Conservation (phyloP, 352 stramenopile genomes). For the Achlya hypogyna region DNA sequence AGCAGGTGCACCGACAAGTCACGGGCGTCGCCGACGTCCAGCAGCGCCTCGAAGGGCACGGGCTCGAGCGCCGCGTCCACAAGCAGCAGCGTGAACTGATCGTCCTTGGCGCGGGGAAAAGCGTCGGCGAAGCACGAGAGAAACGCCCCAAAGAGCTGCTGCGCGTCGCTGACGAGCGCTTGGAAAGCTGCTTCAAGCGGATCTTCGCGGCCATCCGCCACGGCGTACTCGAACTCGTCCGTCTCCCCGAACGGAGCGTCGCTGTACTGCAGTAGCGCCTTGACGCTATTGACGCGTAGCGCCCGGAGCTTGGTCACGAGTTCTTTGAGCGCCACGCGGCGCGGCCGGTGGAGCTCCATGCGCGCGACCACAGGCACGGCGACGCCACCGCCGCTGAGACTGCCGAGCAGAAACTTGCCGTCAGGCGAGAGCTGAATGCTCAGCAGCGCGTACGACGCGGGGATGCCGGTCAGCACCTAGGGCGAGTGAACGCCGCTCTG, state of each 20-base stretch:
- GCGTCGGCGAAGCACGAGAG: slow-evolving; percentile 42
- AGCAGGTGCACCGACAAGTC: slow-evolving; percentile 72
- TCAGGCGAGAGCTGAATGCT: slow-evolving; percentile 64
- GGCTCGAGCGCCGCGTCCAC: slow-evolving; percentile 40
- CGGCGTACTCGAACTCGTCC: slow-evolving; percentile 34
- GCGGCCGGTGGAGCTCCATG: slow-evolving; percentile 16
- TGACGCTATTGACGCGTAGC: slow-evolving; percentile 34
- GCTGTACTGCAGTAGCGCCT: slow-evolving; percentile 29
- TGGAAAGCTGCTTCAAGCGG: slow-evolving; percentile 45
- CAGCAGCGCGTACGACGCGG: slow-evolving; percentile 32
- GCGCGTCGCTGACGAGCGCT: slow-evolving; percentile 34
- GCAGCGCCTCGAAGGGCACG: slow-evolving; percentile 47
- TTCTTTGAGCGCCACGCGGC: slow-evolving; percentile 1
- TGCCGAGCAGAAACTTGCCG: slow-evolving; percentile 48
- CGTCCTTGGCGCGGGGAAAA: slow-evolving; percentile 33
- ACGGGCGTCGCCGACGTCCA: slow-evolving; percentile 32
- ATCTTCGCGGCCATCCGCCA: slow-evolving; percentile 25
- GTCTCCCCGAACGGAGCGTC: slow-evolving; percentile 33
- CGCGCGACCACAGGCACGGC: not conserved
- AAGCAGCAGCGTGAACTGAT: slow-evolving; percentile 39
- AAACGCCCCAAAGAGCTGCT: slow-evolving; percentile 37
- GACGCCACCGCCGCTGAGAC: not conserved
- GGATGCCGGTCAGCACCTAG: slow-evolving; percentile 28
- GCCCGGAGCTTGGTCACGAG: slow-evolving; percentile 17
- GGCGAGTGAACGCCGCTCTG: not conserved